These are phyloP conservation scores for Fraxinus quadrangulata DNA, from an alignment of 257 asterid genomes.

Conservation along the genomic window DNA sequence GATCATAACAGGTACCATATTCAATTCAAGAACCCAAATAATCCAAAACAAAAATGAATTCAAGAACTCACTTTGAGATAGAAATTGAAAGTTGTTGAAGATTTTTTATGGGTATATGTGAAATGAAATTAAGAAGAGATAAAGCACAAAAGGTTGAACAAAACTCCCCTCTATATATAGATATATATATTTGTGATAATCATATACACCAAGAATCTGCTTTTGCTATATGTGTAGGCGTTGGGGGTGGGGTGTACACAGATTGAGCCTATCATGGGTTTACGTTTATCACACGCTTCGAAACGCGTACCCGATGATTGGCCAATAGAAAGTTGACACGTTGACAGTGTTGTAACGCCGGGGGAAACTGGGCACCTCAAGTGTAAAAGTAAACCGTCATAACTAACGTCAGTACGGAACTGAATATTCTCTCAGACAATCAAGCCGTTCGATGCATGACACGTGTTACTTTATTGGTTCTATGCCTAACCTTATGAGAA, in stretches of 20 bases:
- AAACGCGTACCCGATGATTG: neutral
- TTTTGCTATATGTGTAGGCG: slow-evolving; percentile 19
- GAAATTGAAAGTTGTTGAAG: neutral
- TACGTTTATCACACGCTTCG: slow-evolving; percentile 35
- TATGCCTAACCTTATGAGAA: too few species aligned
- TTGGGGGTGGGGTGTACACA: neutral
- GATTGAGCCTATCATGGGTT: neutral
- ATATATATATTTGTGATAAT: slow-evolving; percentile 11
- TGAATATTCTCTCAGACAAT: neutral
- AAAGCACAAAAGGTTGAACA: neutral
- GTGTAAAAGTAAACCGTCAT: slow-evolving; percentile 25
- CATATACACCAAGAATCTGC: slow-evolving; percentile 38
- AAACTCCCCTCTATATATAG: slow-evolving; percentile 16
- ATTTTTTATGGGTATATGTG: slow-evolving; percentile 1
- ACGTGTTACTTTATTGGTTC: neutral
- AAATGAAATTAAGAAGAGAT: neutral
- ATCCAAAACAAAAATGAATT: slow-evolving; percentile 20
- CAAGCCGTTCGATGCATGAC: neutral
- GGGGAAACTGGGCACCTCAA: slow-evolving; percentile 19
- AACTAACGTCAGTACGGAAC: slow-evolving; percentile 26
- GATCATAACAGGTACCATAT: neutral
- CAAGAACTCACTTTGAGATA: neutral
- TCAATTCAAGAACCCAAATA: neutral
- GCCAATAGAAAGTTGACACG: slow-evolving; percentile 34
- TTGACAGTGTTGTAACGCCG: slow-evolving; percentile 17